Evolutionary conservation across 2,329 filamentous ascomycete species (phyloP).

Genomic region (Zymoseptoria pseudotritici): DNA sequence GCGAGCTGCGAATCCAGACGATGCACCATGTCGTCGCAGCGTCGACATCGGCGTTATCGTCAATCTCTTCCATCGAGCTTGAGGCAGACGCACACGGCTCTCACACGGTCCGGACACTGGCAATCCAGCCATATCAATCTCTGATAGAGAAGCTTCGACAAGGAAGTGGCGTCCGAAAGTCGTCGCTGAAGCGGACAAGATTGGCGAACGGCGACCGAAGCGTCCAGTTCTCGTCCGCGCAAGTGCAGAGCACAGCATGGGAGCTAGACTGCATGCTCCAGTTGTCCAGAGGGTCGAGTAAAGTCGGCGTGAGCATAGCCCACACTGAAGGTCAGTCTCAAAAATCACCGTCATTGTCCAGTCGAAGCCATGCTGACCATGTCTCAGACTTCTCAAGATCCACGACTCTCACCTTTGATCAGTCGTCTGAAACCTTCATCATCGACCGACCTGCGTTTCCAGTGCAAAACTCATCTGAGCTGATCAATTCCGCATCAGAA

Average conservation of each 20-base stretch:
- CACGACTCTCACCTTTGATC: constrained; percentile 37
- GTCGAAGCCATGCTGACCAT: constrained; percentile 7
- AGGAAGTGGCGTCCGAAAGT: constrained; percentile 4
- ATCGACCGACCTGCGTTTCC: constrained; percentile 34
- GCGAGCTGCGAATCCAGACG: constrained; percentile 37
- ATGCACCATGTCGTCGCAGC: constrained; percentile 33
- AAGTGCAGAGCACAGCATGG: constrained; percentile 14
- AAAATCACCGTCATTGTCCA: neutral
- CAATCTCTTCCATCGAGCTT: constrained; percentile 38
- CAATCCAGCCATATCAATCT: constrained; percentile 19
- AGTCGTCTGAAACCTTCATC: constrained; percentile 34
- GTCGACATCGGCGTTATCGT: constrained; percentile 29
- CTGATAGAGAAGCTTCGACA: constrained; percentile 23
- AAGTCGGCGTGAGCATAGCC: constrained; percentile 17
- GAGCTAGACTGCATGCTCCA: constrained; percentile 19
- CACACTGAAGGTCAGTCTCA: neutral
- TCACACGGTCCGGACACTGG: constrained; percentile 39
- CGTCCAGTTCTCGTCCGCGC: constrained; percentile 4
- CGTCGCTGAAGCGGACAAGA: constrained; percentile 1
- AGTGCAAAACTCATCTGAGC: constrained; percentile 26
- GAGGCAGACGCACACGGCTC: constrained; percentile 21
- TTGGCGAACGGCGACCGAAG: constrained; percentile 1
- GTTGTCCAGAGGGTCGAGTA: constrained; percentile 14
- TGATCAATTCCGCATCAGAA: constrained; percentile 23
- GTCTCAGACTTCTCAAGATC: constrained; percentile 17